Percentiles rank a stretch among this genome's conserved stretches.
Conservation (phyloP, 148 eudicot species). For the Rhododendron henanense region DNA sequence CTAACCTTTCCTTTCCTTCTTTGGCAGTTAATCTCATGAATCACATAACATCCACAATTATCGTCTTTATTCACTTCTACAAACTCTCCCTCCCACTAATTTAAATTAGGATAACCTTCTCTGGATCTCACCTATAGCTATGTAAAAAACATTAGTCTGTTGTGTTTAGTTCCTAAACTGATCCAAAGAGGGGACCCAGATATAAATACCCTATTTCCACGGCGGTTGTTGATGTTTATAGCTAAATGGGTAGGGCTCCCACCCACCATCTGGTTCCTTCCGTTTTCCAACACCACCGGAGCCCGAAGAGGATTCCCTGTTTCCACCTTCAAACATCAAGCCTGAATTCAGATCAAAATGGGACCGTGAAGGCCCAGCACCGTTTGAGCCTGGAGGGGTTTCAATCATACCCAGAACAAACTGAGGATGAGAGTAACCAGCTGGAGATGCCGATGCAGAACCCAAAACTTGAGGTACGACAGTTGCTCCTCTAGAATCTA, state of each 20-base stretch:
- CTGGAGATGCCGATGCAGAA: conserved; percentile 37
- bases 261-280: conserved; percentile 80
- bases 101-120: conserved; percentile 22
- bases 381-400: conserved; percentile 35
- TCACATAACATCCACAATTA: conserved; percentile 26
- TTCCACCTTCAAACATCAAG: conserved; percentile 43
- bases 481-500: conserved; percentile 68
- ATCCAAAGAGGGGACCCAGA: conserved; percentile 16
- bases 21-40: conserved; percentile 35
- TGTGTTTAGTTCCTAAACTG: conserved; percentile 24
- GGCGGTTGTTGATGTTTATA: conserved; percentile 66
- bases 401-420: conserved; percentile 43
- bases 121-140: conserved; percentile 19
- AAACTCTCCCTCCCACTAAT: conserved; percentile 19
- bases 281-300: conserved; percentile 59
- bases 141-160: conserved; percentile 25
- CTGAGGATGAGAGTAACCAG: conserved; percentile 46
- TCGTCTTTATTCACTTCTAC: conserved; percentile 32
- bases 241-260: conserved; percentile 54
- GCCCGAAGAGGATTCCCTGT: conserved; percentile 36
- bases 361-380: conserved; percentile 47
- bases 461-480: conserved; percentile 57
- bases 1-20: conserved; percentile 32
- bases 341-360: conserved; percentile 58
- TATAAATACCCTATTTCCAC: conserved; percentile 45